Base-by-base conservation (phyloP, 75 land plant species). In the Pinus albicaulis region DNA sequence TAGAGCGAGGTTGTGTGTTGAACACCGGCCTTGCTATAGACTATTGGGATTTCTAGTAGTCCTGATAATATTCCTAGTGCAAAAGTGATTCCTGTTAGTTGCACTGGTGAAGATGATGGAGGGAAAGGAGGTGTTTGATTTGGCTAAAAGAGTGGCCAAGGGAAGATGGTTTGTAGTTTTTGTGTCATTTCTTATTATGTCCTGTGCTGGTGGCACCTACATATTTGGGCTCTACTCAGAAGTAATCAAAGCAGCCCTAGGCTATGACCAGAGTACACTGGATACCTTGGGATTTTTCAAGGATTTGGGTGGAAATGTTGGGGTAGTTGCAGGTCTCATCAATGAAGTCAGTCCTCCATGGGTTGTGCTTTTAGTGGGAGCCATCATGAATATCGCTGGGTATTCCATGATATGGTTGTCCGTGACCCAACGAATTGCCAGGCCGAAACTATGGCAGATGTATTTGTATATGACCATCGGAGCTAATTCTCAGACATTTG, bases 401-500 rank as follows among this genome's bases (percentile, higher is more conserved):
- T 85, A 85, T 55, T 22, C 57, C 34, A 79, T 85, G 87, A 36
- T 85, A 24, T 85, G 86, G 87, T 71, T 85, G 5, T 24, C 22
- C 55, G 85, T 78, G 61, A 82, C 81, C 1, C 58, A 34, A 22
- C 64, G 74, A 22, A 31, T 82, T 69, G 23, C 80, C 25, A 69
- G 41, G 11, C 79, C 82, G 2, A 13, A 26, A 5, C 26, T 75
- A 24, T 82, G 87, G 87, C 85, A 85, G 55, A 85, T 85, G 87
- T 82, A 79, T 63, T 15, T 78, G 26, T 85, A 62, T 66, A 78
- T 79, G 38, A 59, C 53, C 28, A 53, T 82, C 6, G 87, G 84
- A 44, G 81, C 90, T 16, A 86, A 91, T 70, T 77, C 90, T 1
- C 82, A 79, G 72, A 71, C 92, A 5, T 91, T 81, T 77, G 77